Base-by-base conservation (phyloP, 192 early-diverging fungal species). In the Chytriomyces hyalinus region DNA sequence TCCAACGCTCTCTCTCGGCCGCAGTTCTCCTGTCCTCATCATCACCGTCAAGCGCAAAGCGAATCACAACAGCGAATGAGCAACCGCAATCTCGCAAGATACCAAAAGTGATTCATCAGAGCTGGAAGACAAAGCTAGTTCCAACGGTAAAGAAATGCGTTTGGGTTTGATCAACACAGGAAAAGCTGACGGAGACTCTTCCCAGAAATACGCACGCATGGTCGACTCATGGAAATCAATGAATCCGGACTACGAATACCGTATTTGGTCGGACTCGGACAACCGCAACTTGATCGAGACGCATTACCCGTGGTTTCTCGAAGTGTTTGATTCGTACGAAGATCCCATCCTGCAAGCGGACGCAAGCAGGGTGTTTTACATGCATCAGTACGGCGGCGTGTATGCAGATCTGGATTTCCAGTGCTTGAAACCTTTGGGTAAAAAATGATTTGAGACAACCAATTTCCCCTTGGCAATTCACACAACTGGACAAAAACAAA, bases 221-320 rank as follows among this genome's bases (percentile, higher is more conserved):
- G 53, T 57, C 53, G 53, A 13, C 1, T 57, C 80, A 4, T 84
- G 83, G 81, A 79, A 75, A 47, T 5, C 9, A 6, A 44, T 45
- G 10, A 71, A 84, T 61, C 81, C 80, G 6, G 48, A 53, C 28
- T 82, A 49, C 61, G 48, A 28, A 53, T 77, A 84, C 69, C 59
- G 48, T 7, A 57, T 84, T 8, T 84, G 83, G 83, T 81, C 78
- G 15, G 83, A 84, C 73, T 61, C 65, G 10, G 57, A 26, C 3
- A 83, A 83, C 59, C 71, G 65, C 15, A 20, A 28, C 49, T 70
- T 84, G 4, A 61, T 82, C 59, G 46, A 6, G 9, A 8, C 15
- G 47, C 61, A 84, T 20, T 83, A 76, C 59, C 78, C 83, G 24
- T 84, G 81, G 81, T 84, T 82, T 28, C 76, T 84, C 9, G 11